Evolutionary conservation across 129 eudicot species (phyloP), one percentile per base, ranked within the genome.

Genomic region (Heracleum sosnowskyi): DNA sequence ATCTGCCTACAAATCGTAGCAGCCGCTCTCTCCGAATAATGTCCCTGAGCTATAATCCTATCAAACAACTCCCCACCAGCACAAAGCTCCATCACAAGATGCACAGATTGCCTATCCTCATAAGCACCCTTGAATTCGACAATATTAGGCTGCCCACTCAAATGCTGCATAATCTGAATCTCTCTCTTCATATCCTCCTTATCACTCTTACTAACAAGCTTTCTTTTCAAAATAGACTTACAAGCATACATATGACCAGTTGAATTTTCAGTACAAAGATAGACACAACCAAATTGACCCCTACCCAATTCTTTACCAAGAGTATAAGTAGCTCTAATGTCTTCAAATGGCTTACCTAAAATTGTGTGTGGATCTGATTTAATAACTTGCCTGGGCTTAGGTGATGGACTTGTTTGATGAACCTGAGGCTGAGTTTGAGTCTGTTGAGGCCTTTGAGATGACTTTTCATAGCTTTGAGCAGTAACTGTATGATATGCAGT

Each of bases 161-260:
- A 76, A 76, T 76, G 78, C 41, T 76, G 78, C 78, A 76, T 76
- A 26, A 76, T 76, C 31, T 76, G 78, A 51, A 76, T 76, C 66
- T 76, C 78, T 12, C 78, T 76, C 69, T 37, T 47, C 66, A 76
- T 46, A 76, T 76, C 78, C 66, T 76, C 78, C 41, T 47, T 34
- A 33, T 76, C 78, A 49, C 51, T 46, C 78, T 76, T 46, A 10
- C 41, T 34, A 24, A 76, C 42, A 31, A 76, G 66, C 51, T 76
- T 76, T 46, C 66, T 51, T 36, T 76, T 76, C 62, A 31, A 22
- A 10, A 76, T 76, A 16, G 78, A 76, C 66, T 76, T 76, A 22
- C 78, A 76, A 10, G 78, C 78, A 53, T 47, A 76, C 7, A 10
- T 17, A 8, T 76, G 53, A 28, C 78, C 78, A 31, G 66, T 76